Conservation (phyloP, 2,329 filamentous ascomycete species). For the Ilyonectria destructans region DNA sequence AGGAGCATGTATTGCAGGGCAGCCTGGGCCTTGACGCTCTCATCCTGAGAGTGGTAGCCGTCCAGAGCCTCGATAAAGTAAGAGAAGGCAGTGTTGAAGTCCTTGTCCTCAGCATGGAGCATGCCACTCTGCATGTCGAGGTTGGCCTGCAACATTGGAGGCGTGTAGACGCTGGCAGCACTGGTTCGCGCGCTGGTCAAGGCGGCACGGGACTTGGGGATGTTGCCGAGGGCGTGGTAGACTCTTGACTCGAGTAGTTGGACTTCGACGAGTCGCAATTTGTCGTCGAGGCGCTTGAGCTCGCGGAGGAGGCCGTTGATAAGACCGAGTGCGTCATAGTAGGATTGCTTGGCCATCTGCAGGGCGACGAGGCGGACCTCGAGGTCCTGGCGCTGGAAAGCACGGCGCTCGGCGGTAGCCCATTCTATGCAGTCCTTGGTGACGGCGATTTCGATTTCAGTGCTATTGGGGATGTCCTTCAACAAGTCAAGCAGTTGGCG, state of each 20-base stretch:
- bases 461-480: constrained; percentile 92
- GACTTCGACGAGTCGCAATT: constrained; percentile 97
- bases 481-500: constrained; percentile 97
- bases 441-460: constrained; percentile 93
- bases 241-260: constrained; percentile 97
- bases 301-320: constrained; percentile 97
- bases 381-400: constrained; percentile 97
- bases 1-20: constrained; percentile 99
- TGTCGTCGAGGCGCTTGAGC: constrained; percentile 98
- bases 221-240: constrained; percentile 97
- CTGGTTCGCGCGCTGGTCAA: constrained; percentile 95
- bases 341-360: constrained; percentile 97
- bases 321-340: constrained; percentile 96
- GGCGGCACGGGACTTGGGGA: constrained; percentile 94
- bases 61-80: constrained; percentile 99
- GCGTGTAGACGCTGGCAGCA: constrained; percentile 97
- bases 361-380: constrained; percentile 94
- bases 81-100: constrained; percentile 98
- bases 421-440: constrained; percentile 99
- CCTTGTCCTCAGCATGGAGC: constrained; percentile 97
- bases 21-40: constrained; percentile 90
- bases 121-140: constrained; percentile 99
- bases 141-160: constrained; percentile 93
- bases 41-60: constrained; percentile 95
- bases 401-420: constrained; percentile 94